These are phyloP conservation scores for Aspergillus haitiensis DNA, from an alignment of 495 filamentous ascomycete genomes.

Conservation along the genomic window DNA sequence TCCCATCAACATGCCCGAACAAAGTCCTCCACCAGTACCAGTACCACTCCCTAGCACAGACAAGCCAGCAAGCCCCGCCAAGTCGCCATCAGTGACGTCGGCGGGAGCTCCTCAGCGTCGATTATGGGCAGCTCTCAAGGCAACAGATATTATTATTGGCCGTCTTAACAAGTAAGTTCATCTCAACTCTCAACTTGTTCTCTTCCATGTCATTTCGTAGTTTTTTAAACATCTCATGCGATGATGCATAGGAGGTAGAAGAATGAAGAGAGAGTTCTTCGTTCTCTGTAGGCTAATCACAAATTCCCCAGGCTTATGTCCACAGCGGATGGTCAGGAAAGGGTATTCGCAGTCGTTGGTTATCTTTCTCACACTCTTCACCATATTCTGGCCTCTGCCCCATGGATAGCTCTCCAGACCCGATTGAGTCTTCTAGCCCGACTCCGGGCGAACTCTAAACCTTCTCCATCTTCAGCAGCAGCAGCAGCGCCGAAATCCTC, in stretches of 20 bases:
- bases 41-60: conserved; percentile 16
- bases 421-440: conserved; percentile 41
- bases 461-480: conserved; percentile 11
- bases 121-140: conserved; percentile 33
- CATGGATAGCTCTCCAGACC: conserved; percentile 39
- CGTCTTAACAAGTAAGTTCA: conserved; percentile 40
- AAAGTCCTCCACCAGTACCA: neutral
- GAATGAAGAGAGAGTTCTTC: neutral
- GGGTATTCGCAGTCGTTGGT: conserved; percentile 38
- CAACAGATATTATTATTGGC: conserved; percentile 38
- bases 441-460: conserved; percentile 33
- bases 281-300: conserved; percentile 16
- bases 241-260: no score
- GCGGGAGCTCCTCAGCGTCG: conserved; percentile 25
- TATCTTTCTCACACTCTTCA: conserved; percentile 44
- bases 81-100: conserved; percentile 11
- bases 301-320: conserved; percentile 33
- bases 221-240: neutral
- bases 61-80: conserved; percentile 29
- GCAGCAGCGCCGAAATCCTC: conserved; percentile 21
- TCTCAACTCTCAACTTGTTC: neutral
- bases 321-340: conserved; percentile 37
- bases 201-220: neutral
- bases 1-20: conserved; percentile 12
- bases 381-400: conserved; percentile 41